A percentile compares a stretch with the other conserved stretches of the same genome.
Conservation (phyloP, 352 stramenopile genomes). For the Phytophthora multivora region DNA sequence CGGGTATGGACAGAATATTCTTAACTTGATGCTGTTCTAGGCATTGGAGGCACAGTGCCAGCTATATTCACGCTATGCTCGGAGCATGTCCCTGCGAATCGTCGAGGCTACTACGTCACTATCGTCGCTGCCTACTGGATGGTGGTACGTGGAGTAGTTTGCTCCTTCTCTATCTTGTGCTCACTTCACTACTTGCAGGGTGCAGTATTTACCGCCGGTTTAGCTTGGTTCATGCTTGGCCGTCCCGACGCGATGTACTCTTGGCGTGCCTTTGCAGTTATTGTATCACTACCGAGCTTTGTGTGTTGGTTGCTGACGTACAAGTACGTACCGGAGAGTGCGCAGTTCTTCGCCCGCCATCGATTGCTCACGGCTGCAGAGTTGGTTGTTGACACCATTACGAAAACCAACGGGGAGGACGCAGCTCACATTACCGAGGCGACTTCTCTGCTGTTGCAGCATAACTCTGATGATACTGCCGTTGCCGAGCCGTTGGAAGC, state of each 20-base stretch:
- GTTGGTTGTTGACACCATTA: slow-evolving; percentile 68
- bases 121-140: slow-evolving; percentile 92
- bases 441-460: slow-evolving; percentile 8
- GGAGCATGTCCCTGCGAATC: slow-evolving; percentile 81
- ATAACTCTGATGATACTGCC: slow-evolving; percentile 4
- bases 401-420: slow-evolving; percentile 34
- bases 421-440: slow-evolving; percentile 6
- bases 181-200: slow-evolving; percentile 40
- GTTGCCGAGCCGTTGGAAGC: background rate
- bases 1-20: background rate
- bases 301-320: slow-evolving; percentile 73
- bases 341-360: slow-evolving; percentile 66
- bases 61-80: slow-evolving; percentile 87
- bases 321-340: slow-evolving; percentile 80
- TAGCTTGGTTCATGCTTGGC: slow-evolving; percentile 85
- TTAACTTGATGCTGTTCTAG: slow-evolving; percentile 28
- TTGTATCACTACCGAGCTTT: slow-evolving; percentile 72
- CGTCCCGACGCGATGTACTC: slow-evolving; percentile 43
- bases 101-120: slow-evolving; percentile 84
- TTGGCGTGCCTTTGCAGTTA: slow-evolving; percentile 80
- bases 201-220: slow-evolving; percentile 79
- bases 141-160: slow-evolving; percentile 49
- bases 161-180: background rate
- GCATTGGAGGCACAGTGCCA: slow-evolving; percentile 88
- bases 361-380: slow-evolving; percentile 58